Evolutionary conservation across 1,139 yeast genomes (phyloP).

Genomic region (Martiniozyma asiatica): DNA sequence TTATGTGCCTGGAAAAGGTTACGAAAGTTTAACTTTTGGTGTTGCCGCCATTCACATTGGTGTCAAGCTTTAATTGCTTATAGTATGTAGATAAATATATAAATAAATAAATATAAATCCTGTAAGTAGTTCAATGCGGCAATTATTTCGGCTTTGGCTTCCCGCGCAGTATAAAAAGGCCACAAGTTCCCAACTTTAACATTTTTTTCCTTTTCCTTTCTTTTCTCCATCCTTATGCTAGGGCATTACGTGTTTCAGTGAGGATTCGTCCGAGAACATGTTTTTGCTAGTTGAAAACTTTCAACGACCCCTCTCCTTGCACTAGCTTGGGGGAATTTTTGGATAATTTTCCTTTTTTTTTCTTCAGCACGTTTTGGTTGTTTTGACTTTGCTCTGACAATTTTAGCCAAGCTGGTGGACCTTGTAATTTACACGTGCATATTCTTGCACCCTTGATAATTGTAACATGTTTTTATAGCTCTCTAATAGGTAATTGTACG

Average conservation of each 20-base stretch:
- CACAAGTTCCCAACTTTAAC: neutral
- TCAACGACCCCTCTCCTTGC: slow-evolving; percentile 24
- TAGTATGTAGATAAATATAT: no score
- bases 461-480: no score
- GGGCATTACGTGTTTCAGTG: slow-evolving; percentile 99
- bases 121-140: no score
- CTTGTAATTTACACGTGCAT: no score
- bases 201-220: slow-evolving; percentile 1
- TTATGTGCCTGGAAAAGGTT: slow-evolving; percentile 78
- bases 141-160: no score
- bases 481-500: no score
- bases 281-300: slow-evolving; percentile 99
- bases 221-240: slow-evolving; percentile 80
- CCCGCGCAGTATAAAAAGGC: slow-evolving; percentile 2
- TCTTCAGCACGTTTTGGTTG: no score
- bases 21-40: slow-evolving; percentile 92
- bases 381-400: no score
- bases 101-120: no score
- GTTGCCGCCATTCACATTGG: slow-evolving; percentile 96
- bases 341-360: slow-evolving; percentile 28
- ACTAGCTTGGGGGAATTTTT: slow-evolving; percentile 62
- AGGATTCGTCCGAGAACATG: slow-evolving; percentile 99
- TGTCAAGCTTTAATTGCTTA: slow-evolving; percentile 45
- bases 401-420: no score
- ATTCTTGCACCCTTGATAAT: no score